A percentile compares a stretch with the other conserved stretches of the same genome.
Evolutionary conservation across 208 protist genomes (phyloP).

Genomic region (Trypanosoma melophagium): DNA sequence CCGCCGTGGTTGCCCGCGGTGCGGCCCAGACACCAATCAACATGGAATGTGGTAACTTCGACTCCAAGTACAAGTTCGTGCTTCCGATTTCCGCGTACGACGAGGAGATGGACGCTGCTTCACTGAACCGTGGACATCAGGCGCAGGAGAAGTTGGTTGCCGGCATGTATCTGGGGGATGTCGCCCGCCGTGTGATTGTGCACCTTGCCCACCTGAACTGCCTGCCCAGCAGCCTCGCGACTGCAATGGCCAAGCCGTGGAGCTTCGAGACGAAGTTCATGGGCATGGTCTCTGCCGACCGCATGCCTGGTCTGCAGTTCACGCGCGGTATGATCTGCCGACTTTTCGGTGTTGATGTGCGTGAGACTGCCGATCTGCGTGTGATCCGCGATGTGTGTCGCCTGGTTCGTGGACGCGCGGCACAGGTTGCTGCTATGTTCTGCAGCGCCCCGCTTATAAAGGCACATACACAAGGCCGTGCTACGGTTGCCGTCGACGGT

Average conservation of each 20-base stretch:
- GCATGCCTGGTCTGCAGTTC: slow-evolving; percentile 72
- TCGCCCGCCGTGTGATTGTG: slow-evolving; percentile 66
- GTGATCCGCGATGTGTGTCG: slow-evolving; percentile 64
- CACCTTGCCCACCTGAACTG: slow-evolving; percentile 46
- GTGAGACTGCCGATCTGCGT: slow-evolving; percentile 42
- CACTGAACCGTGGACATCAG: slow-evolving; percentile 67
- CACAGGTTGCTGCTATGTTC: slow-evolving; percentile 72
- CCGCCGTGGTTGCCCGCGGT: slow-evolving; percentile 45
- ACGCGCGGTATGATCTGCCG: slow-evolving; percentile 50
- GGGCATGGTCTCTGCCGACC: slow-evolving; percentile 61
- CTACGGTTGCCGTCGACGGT: slow-evolving; percentile 79
- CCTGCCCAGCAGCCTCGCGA: slow-evolving; percentile 44
- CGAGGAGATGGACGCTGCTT: slow-evolving; percentile 60
- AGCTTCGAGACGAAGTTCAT: slow-evolving; percentile 61
- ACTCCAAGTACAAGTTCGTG: slow-evolving; percentile 69
- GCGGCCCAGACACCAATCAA: slow-evolving; percentile 72
- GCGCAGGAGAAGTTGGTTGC: slow-evolving; percentile 88
- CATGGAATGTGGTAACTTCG: slow-evolving; percentile 92
- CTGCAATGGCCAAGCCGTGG: slow-evolving; percentile 44
- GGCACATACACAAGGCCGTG: slow-evolving; percentile 58
- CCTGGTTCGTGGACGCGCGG: slow-evolving; percentile 74
- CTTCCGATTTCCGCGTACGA: slow-evolving; percentile 81
- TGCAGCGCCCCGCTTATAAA: slow-evolving; percentile 74
- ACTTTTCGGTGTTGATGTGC: slow-evolving; percentile 51
- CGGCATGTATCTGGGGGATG: slow-evolving; percentile 91